Percentiles rank a stretch among this genome's conserved stretches.
Evolutionary conservation across 305 asterid genomes (phyloP).

Genomic region (Lippia alba): DNA sequence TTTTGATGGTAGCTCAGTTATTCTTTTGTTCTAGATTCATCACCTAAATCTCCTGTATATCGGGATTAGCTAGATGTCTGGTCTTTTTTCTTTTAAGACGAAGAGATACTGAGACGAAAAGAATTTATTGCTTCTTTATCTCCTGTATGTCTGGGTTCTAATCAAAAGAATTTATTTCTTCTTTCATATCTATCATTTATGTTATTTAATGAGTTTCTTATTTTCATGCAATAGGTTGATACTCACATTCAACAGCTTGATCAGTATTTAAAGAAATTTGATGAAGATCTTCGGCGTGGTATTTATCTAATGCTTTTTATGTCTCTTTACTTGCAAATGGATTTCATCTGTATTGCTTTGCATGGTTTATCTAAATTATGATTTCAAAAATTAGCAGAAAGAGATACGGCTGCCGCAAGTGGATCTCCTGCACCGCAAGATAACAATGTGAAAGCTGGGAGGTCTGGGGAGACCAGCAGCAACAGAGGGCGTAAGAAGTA

Average conservation of each 20-base stretch:
- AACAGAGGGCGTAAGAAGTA: conserved; percentile 97
- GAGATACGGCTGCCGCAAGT: conserved; percentile 56
- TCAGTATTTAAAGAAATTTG: conserved; percentile 82
- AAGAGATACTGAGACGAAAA: background rate
- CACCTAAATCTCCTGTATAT: background rate
- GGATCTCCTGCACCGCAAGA: conserved; percentile 63
- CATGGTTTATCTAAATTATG: conserved; percentile 17
- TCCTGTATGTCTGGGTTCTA: too few relatives aligned
- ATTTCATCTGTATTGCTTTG: conserved; percentile 7
- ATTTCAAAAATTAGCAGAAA: conserved; percentile 55
- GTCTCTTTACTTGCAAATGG: conserved; percentile 26
- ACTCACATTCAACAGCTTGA: conserved; percentile 95
- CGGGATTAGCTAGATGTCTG: too few relatives aligned
- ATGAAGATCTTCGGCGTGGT: conserved; percentile 87
- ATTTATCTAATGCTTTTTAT: conserved; percentile 30
- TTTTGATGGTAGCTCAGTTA: conserved; percentile 10
- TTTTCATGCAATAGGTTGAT: conserved; percentile 64
- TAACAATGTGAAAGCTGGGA: conserved; percentile 74
- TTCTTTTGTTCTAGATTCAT: conserved; percentile 4
- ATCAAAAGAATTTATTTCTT: conserved; percentile 3
- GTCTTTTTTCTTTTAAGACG: background rate
- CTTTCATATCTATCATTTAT: background rate
- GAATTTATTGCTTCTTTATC: background rate
- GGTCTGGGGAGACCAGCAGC: conserved; percentile 75
- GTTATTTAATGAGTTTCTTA: conserved; percentile 17